Evolutionary conservation across 2,329 filamentous ascomycete genomes (phyloP).

Genomic region (Xylaria sp.): DNA sequence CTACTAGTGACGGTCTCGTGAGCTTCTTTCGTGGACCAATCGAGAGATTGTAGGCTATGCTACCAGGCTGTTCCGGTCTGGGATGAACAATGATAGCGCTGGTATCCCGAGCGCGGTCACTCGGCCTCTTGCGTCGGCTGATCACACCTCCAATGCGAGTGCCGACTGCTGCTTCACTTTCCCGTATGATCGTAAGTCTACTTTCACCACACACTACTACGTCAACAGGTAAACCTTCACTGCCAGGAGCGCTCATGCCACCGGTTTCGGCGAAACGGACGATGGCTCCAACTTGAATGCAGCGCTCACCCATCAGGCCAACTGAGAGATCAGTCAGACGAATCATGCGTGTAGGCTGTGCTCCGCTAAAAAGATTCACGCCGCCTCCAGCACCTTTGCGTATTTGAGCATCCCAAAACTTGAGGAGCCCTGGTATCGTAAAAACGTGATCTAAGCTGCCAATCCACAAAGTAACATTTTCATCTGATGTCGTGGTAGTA

Average conservation of each 20-base stretch:
- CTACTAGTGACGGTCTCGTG: conserved; percentile 34
- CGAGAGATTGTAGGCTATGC: conserved; percentile 62
- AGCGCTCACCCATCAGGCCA: conserved; percentile 68
- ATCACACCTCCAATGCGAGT: conserved; percentile 57
- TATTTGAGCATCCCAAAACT: conserved; percentile 70
- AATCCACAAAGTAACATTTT: conserved; percentile 68
- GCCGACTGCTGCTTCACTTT: conserved; percentile 61
- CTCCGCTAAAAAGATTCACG: conserved; percentile 66
- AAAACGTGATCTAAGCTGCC: conserved; percentile 67
- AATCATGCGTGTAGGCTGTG: conserved; percentile 66
- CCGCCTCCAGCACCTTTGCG: conserved; percentile 62
- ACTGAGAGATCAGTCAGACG: conserved; percentile 64
- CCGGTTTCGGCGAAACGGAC: conserved; percentile 50
- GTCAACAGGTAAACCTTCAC: conserved; percentile 61
- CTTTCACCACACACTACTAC: conserved; percentile 67
- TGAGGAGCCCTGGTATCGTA: conserved; percentile 64
- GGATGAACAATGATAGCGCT: conserved; percentile 68
- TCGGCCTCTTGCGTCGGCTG: conserved; percentile 46
- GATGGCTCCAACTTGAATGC: conserved; percentile 62
- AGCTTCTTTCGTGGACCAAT: conserved; percentile 46
- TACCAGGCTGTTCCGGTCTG: conserved; percentile 55
- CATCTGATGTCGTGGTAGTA: conserved; percentile 60
- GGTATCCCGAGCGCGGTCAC: conserved; percentile 53
- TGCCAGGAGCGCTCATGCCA: conserved; percentile 40
- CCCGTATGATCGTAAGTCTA: conserved; percentile 65